Percentiles rank a stretch among this genome's conserved stretches.
phyloP scores from a whole-genome alignment of 441 rosid species.

The Pelargonium myrrhifolium region DNA sequence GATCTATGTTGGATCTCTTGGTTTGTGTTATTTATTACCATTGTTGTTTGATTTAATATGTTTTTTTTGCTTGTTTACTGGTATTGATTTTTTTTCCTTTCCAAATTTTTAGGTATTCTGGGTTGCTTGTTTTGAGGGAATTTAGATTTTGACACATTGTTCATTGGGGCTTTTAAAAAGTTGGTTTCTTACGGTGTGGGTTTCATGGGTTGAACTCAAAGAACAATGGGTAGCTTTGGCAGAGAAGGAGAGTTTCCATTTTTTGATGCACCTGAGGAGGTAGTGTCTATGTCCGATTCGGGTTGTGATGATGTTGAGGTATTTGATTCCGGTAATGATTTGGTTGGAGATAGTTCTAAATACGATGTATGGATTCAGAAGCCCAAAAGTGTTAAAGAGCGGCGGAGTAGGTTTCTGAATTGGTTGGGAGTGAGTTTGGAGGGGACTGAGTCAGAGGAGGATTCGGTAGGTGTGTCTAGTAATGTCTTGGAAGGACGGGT shows the following conservation, averaged over 20 bases:
- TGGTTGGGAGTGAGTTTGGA: slow-evolving; percentile 55
- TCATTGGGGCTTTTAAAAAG: slow-evolving; percentile 30
- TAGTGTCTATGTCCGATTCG: slow-evolving; percentile 29
- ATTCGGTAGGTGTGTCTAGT: slow-evolving; percentile 24
- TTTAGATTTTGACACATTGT: slow-evolving; percentile 31
- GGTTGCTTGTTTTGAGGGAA: slow-evolving; percentile 59
- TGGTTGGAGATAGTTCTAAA: slow-evolving; percentile 20
- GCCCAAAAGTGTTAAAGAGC: slow-evolving; percentile 56
- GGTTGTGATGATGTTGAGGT: slow-evolving; percentile 25
- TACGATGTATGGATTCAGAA: slow-evolving; percentile 60
- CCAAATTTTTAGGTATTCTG: slow-evolving; percentile 26
- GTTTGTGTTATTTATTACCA: slow-evolving; percentile 29
- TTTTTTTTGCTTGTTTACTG: slow-evolving; percentile 10
- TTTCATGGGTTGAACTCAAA: slow-evolving; percentile 68
- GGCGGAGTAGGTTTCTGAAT: slow-evolving; percentile 61
- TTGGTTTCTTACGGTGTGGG: slow-evolving; percentile 27
- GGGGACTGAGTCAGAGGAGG: slow-evolving; percentile 11
- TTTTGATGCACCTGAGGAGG: slow-evolving; percentile 62
- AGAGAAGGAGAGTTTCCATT: slow-evolving; percentile 58
- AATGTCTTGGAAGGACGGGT: slow-evolving; percentile 24
- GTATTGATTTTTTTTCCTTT: slow-evolving; percentile 35
- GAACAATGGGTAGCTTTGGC: slow-evolving; percentile 40
- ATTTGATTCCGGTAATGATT: slow-evolving; percentile 21
- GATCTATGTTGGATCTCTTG: slow-evolving; percentile 76
- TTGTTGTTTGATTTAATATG: slow-evolving; percentile 22